Conservation (phyloP, 139 green algal species). For the Limnomonas spitsbergensis region DNA sequence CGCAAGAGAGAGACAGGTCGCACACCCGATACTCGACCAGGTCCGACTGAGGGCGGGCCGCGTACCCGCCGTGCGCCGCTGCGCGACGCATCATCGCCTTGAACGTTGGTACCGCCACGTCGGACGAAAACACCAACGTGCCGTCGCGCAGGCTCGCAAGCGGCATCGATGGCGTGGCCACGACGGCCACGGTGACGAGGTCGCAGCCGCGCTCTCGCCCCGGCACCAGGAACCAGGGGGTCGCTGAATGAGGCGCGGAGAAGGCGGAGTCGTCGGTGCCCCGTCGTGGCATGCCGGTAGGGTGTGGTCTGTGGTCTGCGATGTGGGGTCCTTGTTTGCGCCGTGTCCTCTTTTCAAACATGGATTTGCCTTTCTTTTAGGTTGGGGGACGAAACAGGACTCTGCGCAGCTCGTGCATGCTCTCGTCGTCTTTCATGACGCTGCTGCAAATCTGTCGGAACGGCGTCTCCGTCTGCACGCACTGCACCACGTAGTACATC, state of each 20-base stretch:
- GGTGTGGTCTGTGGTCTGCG: too few relatives aligned
- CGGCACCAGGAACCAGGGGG: too few relatives aligned
- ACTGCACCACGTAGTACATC: not conserved
- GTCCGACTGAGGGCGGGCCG: not conserved
- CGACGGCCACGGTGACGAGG: not conserved
- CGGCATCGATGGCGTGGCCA: not conserved
- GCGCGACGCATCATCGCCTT: not conserved
- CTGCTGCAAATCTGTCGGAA: not conserved
- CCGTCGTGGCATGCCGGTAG: too few relatives aligned
- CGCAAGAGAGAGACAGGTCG: not conserved
- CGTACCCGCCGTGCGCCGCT: not conserved
- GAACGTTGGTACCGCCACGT: not conserved
- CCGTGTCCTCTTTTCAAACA: too few relatives aligned
- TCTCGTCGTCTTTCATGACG: not conserved
- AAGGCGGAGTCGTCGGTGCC: too few relatives aligned
- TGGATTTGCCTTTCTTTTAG: too few relatives aligned
- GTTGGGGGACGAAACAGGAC: not conserved
- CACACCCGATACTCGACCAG: not conserved
- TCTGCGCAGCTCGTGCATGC: not conserved
- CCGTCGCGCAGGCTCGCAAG: not conserved
- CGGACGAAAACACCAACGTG: not conserved
- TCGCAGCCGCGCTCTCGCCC: too few relatives aligned
- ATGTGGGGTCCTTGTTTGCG: too few relatives aligned
- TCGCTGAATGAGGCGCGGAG: too few relatives aligned
- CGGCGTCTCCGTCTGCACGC: not conserved